Conservation (phyloP, 805 yeast species). For the Barnettozyma vustinii region DNA sequence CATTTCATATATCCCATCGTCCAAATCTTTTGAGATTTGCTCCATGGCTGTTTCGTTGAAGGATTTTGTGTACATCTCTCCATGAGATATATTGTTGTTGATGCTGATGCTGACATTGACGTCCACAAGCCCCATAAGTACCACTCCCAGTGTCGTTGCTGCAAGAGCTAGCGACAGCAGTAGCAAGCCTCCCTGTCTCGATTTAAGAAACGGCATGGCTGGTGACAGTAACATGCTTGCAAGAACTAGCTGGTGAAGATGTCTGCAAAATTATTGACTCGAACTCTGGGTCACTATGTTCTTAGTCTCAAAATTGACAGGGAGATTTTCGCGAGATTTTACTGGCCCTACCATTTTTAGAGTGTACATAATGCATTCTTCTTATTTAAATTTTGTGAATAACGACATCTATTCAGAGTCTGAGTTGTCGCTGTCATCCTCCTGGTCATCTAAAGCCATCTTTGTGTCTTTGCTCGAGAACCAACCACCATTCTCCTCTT, state of each 20-base stretch:
- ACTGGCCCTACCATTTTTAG: not conserved
- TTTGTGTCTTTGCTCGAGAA: constrained; percentile 17
- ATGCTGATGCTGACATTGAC: not conserved
- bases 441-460: constrained; percentile 2
- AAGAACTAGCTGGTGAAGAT: not conserved
- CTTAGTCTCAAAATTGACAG: not conserved
- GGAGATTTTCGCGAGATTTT: too few species aligned
- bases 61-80: not conserved
- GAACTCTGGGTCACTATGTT: too few species aligned
- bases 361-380: not conserved
- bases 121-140: not conserved
- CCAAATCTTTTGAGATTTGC: not conserved
- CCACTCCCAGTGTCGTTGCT: not conserved
- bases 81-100: not conserved
- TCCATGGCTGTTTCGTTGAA: not conserved
- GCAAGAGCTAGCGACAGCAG: not conserved
- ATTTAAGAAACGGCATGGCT: not conserved
- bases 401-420: not conserved
- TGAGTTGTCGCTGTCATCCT: constrained; percentile 5
- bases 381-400: not conserved
- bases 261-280: too few species aligned
- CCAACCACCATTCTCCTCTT: constrained; percentile 25
- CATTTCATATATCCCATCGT: not conserved
- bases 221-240: not conserved
- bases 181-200: not conserved